Base-by-base conservation (phyloP, 2,329 filamentous ascomycete genomes). In the Pseudocercospora vitis region DNA sequence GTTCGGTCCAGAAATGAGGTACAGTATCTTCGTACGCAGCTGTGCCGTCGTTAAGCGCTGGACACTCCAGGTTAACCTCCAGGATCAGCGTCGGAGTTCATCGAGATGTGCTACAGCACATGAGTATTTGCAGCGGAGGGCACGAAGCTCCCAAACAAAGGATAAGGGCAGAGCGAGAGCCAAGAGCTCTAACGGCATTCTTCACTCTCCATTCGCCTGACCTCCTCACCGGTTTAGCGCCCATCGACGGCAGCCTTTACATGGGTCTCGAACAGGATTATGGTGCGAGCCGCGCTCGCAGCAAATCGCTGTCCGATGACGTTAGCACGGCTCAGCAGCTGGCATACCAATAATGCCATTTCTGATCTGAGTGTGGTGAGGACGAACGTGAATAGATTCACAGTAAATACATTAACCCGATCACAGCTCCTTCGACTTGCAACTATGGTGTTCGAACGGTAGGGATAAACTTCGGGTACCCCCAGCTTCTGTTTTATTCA, bases 261-360 rank as follows among this genome's bases (percentile, higher is more conserved):
- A 42, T 42, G 37, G 37, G 19, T 42, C 11, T 42, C 37, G 19
- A 12, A 40, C n/a, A 21, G 21, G 37, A n/a, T n/a, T n/a, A n/a
- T n/a, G n/a, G n/a, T n/a, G n/a, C n/a, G n/a, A n/a, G n/a, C n/a
- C n/a, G n/a, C n/a, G n/a, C n/a, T n/a, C n/a, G n/a, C n/a, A n/a
- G n/a, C n/a, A n/a, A n/a, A n/a, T 11, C 11, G 37, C 37, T 42
- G 37, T 21, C 24, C 24, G 37, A 42, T 42, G 37, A 42, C 39
- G 29, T 42, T 40, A 47, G 23, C 35, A 9, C 29, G 19, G 19
- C 19, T 35, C n/a, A n/a, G n/a, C n/a, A n/a, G n/a, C n/a, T n/a
- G n/a, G n/a, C n/a, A n/a, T n/a, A n/a, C n/a, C n/a, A n/a, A n/a
- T n/a, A n/a, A n/a, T n/a, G n/a, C n/a, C n/a, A n/a, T n/a, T n/a